These are phyloP conservation scores for Scalesia atractyloides DNA, from an alignment of 129 eudicot genomes.

Conservation along the genomic window DNA sequence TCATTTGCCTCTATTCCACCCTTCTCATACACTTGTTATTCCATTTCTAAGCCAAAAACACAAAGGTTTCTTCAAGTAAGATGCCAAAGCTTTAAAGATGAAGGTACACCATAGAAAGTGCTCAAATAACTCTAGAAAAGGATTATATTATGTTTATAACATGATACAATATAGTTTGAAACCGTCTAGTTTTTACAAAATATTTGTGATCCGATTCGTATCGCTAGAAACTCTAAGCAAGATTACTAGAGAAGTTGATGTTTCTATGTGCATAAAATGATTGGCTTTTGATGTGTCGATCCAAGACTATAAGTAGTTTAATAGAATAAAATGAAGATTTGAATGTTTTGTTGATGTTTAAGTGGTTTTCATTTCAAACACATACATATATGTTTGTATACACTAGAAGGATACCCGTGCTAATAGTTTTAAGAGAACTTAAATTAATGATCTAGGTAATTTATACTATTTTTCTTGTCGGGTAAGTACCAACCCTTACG, in stretches of 20 bases:
- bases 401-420: neutral
- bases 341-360: neutral
- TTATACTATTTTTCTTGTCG: neutral
- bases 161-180: neutral
- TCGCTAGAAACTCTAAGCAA: neutral
- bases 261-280: neutral
- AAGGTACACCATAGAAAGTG: slow-evolving; percentile 27
- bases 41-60: slow-evolving; percentile 31
- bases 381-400: neutral
- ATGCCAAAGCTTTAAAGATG: slow-evolving; percentile 42
- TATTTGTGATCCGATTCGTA: neutral
- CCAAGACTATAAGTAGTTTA: neutral
- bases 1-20: slow-evolving; percentile 17
- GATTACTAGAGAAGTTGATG: neutral
- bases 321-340: neutral
- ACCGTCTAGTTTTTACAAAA: neutral
- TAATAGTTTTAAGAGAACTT: neutral
- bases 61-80: slow-evolving; percentile 37
- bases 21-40: slow-evolving; percentile 17
- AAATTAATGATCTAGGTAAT: neutral
- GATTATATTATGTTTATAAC: neutral
- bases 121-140: neutral
- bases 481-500: neutral
- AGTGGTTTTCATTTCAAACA: neutral
- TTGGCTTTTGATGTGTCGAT: neutral